Base-by-base conservation (phyloP, 2,329 filamentous ascomycete species). In the Corniculantispora saksenae region DNA sequence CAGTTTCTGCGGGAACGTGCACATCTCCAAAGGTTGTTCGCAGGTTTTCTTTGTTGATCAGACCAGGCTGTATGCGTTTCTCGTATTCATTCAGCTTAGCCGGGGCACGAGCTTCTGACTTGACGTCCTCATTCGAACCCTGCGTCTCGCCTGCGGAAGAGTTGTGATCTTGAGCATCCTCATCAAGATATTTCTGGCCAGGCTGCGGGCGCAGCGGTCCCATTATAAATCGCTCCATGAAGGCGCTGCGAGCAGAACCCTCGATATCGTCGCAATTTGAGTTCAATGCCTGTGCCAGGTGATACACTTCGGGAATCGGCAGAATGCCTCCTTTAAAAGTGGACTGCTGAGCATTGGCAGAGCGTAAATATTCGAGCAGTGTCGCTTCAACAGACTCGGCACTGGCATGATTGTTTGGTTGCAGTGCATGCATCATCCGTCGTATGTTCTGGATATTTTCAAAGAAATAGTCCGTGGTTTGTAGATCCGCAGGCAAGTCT, bases 11-110 rank as follows among this genome's bases (percentile, higher is more conserved):
- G 0, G 93, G 89, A 1, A 90, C 93, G 71, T 97, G 92, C 23
- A 99, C 91, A 74, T 97, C 91, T 27, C 86, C 83, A 74, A 98
- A 99, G 0, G 92, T 96, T 0, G 92, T 96, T 67, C 89, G 89
- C 69, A 99, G 92, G 71, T 91, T 91, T 55, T 89, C 83, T 8
- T 92, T 87, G 72, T 97, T 88, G 43, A 97, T 88, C 3, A 98
- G 89, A 12, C 94, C 93, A 3, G 87, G 85, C 54, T 97, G 81
- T 9, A 99, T 83, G 70, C 89, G 90, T 76, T 92, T 92, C 76
- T 98, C 95, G 69, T 97, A 89, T 60, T 89, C 83, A 64, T 91
- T 93, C 70, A 86, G 88, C 50, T 82, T 87, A 50, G 73, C 67
- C 7, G 70, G 62, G n/a, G 67, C 65, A 40, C 72, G 69, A 8